Base-by-base conservation (phyloP, 1,139 yeast species). In the Candida sp. region DNA sequence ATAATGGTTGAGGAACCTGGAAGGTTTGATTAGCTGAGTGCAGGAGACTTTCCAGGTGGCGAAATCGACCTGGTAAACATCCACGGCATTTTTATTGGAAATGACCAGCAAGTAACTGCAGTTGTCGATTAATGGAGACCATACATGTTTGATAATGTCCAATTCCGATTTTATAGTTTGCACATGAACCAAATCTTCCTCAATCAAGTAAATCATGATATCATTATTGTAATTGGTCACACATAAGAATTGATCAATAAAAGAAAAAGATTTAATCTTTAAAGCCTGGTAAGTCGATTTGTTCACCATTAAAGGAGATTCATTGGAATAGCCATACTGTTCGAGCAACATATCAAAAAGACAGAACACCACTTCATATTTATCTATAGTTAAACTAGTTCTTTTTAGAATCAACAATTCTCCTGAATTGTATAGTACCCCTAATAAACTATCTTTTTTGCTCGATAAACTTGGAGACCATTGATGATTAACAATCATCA, bases 391-490 rank as follows among this genome's bases (percentile, higher is more conserved):
- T 8, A 51, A 47, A 21, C 57, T 54, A 5, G 58, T 54, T 41
- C 76, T 53, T 34, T 59, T 58, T 21, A 72, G 50, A 3, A 70
- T 50, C 36, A 72, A 45, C 9, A 72, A 51, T 45, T 73, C 79
- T 0, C 73, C 73, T 1, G 77, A 63, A 44, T 69, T 73, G 40
- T 65, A 62, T 22, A 73, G 51, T 1, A 69, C 66, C 0, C 68
- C 74, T 38, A 73, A 54, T 36, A 52, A 54, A 43, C 66, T 60
- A 39, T 66, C 68, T 43, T 66, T 60, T 4, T 63, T 54, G 8
- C 47, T 43, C 4, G 50, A 48, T 32, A 56, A 53, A 2, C 56
- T 45, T 1, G 65, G 56, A 3, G 71, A 57, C 77, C 77, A 71
- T 46, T 58, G 59, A 46, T 72, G 76, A 35, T 59, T 53, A 2